Evolutionary conservation across 164 flowering plant species (phyloP), one percentile per base, ranked within the genome.

Genomic region (Buxus sempervirens): DNA sequence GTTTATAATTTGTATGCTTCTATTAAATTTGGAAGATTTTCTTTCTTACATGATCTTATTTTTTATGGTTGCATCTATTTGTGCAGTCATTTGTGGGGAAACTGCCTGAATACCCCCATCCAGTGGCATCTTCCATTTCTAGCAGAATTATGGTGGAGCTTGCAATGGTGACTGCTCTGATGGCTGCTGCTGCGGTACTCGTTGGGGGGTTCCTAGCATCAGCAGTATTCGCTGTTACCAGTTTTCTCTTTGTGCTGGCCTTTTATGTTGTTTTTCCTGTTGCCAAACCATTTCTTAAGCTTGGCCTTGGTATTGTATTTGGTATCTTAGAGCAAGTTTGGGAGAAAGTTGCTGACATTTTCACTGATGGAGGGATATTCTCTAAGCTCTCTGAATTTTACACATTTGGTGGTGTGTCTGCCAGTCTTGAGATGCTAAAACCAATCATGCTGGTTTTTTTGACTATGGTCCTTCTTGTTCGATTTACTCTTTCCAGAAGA

Each of bases 121-220:
- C 97, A 4, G 90, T 89, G 61, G 97, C 98, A 61, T 90, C 95
- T 74, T 87, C 90, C 60, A 85, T 94, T 77, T 94, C 97, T 19
- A 91, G 96, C 82, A 89, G 96, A 83, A 71, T 90, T 82, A 78
- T 90, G 88, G 91, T 90, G 59, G 98, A 90, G 81, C 84, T 94
- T 65, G 97, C 87, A 67, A 75, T 86, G 78, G 74, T 90, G 45
- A 84, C 95, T 62, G 84, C 87, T 70, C 68, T 79, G 26, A 83
- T 94, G 83, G 89, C 80, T 72, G 84, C 91, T 42, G 92, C 97
- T 38, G 91, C 95, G 42, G 75, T 72, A 68, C 62, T 91, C 70
- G 84, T 89, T 70, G 93, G 93, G 23, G 90, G 91, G 6, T 88
- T 86, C 70, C 70, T 94, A 36, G 97, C 96, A 66, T 84, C 95